Percentiles rank a stretch among this genome's conserved stretches.
These are phyloP conservation scores for Aspergillus intermedius DNA, from an alignment of 2,329 filamentous ascomycete species.

Conservation along the genomic window DNA sequence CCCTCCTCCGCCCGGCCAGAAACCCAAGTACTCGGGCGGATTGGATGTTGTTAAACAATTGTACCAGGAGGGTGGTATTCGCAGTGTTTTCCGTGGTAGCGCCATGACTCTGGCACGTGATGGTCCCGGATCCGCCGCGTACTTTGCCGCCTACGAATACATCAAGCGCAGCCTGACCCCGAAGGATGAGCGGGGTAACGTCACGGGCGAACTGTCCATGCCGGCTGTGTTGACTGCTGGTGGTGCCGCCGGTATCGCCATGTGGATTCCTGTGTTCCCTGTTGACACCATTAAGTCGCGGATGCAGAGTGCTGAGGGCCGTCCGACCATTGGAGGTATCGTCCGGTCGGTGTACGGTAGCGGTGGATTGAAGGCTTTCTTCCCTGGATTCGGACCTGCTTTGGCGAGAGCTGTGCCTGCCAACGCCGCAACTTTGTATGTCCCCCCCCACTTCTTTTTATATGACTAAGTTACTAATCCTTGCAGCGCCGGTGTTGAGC, in stretches of 20 bases:
- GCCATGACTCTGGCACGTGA: conserved; percentile 89
- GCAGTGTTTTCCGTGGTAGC: conserved; percentile 86
- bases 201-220: conserved; percentile 71
- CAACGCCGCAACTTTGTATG: conserved; percentile 84
- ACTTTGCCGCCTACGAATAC: conserved; percentile 96
- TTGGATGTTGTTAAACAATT: conserved; percentile 88
- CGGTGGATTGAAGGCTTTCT: conserved; percentile 86
- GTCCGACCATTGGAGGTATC: conserved; percentile 71
- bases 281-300: conserved; percentile 94
- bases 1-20: conserved; percentile 75
- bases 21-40: conserved; percentile 83
- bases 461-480: conserved; percentile 7
- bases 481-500: conserved; percentile 41
- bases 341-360: conserved; percentile 74
- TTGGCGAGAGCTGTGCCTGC: conserved; percentile 89
- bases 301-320: conserved; percentile 83
- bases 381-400: conserved; percentile 91
- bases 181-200: conserved; percentile 66
- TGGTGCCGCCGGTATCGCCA: conserved; percentile 85
- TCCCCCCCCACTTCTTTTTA: conserved; percentile 1
- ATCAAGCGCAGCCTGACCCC: conserved; percentile 85
- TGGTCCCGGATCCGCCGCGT: conserved; percentile 85
- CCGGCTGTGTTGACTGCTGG: conserved; percentile 79
- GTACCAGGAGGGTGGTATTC: conserved; percentile 82
- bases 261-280: conserved; percentile 99